Evolutionary conservation across 441 rosid genomes (phyloP).

Genomic region (Metrosideros polymorpha): DNA sequence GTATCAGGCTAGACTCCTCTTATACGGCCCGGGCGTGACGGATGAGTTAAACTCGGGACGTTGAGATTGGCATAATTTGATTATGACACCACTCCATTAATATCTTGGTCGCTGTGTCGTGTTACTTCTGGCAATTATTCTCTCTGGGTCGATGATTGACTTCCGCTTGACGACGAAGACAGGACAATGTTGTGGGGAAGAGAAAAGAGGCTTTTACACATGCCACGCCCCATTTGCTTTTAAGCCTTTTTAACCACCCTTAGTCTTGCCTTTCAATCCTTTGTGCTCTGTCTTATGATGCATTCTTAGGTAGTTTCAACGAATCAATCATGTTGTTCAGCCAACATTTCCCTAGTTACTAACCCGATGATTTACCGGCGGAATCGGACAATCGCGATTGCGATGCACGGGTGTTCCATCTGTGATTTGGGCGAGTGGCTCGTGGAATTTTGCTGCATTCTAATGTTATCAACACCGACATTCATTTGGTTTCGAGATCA

Average conservation of each 20-base stretch:
- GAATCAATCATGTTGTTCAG: not conserved
- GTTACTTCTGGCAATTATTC: not conserved
- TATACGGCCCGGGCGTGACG: too few species aligned
- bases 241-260: not conserved
- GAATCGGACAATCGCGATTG: accelerated
- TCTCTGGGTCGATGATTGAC: not conserved
- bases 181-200: not conserved
- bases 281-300: not conserved
- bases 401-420: not conserved
- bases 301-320: not conserved
- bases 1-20: too few species aligned
- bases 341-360: not conserved
- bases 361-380: not conserved
- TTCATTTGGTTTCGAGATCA: not conserved
- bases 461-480: not conserved
- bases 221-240: not conserved
- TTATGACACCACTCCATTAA: not conserved
- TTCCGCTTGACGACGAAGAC: not conserved
- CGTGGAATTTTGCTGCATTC: too few species aligned
- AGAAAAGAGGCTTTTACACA: not conserved
- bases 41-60: too few species aligned
- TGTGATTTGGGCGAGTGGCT: too few species aligned
- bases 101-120: not conserved
- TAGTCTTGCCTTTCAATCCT: not conserved
- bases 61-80: accelerated